Evolutionary conservation across 2,329 filamentous ascomycete genomes (phyloP), one percentile per base, ranked within the genome.

Genomic region (Grosmannia huntii): DNA sequence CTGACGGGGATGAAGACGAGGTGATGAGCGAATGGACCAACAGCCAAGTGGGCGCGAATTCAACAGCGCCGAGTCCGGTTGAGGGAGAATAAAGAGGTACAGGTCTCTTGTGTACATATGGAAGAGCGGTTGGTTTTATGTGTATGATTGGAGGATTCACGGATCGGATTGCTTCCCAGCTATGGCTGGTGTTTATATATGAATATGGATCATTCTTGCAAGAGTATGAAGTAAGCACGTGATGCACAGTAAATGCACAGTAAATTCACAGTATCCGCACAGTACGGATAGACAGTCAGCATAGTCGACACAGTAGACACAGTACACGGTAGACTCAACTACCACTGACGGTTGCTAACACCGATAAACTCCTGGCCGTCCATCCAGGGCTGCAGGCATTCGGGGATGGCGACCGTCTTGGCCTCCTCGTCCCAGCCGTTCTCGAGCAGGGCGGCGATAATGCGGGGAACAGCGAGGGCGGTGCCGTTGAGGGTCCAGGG

Each of bases 401-500:
- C 82, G 0, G 94, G 94, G 7, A 99, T 81, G 1, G 76, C 74
- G 9, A 97, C 88, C 1, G 79, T 80, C 65, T 76, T 77, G 23
- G 76, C 77, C 27, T 75, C 67, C 66, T 90, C 86, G 66, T 94
- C 82, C 88, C 91, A 99, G 1, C 90, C 87, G 66, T 91, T 90
- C 76, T 99, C 94, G 63, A 99, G 69, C 55, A 99, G 78, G 6
- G 90, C 91, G 27, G 94, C 91, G 60, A 99, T 69, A 14, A 99
- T 87, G 56, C 94, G 80, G 4, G 94, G 94, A 44, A 97, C 86
- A 0, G 94, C 94, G 66, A 97, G 76, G 0, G 92, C 94, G 1
- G 94, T 99, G 0, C 92, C 95, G 69, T 99, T 99, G 44, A 95
- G 78, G 0, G 94, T 99, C 74, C 89, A 90, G 16, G 91, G 90